phyloP scores from a whole-genome alignment of 2,329 filamentous ascomycete genomes.

The Ophiostoma ips region DNA sequence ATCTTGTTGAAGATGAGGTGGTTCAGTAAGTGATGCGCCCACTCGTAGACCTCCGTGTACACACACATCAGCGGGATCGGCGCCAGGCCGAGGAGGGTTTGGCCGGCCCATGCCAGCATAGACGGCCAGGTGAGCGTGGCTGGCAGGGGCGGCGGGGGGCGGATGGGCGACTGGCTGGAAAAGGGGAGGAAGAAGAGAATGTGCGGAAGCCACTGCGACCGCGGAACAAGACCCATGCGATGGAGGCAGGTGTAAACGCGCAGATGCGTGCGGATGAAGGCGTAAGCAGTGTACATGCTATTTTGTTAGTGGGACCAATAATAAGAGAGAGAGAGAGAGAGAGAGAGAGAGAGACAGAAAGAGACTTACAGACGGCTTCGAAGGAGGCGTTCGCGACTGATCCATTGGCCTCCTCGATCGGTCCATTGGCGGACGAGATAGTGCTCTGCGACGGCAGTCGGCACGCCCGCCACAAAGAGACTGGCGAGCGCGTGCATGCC shows the following conservation, averaged over 20 bases:
- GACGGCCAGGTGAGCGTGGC: constrained; percentile 24
- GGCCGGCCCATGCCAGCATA: constrained; percentile 30
- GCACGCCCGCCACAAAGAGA: constrained; percentile 26
- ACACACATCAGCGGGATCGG: constrained; percentile 35
- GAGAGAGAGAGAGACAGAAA: neutral
- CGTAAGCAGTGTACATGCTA: constrained; percentile 11
- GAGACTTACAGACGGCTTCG: neutral
- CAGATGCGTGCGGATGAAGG: constrained; percentile 33
- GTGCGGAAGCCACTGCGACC: constrained; percentile 28
- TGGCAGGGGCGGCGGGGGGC: constrained; percentile 30
- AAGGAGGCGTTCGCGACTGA: neutral
- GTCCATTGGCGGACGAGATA: neutral
- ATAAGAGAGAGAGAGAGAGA: neutral
- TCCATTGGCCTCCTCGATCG: neutral
- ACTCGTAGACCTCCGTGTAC: constrained; percentile 25
- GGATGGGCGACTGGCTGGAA: constrained; percentile 32
- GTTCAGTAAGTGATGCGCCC: constrained; percentile 25
- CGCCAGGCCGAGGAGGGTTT: constrained; percentile 27
- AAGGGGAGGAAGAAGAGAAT: constrained; percentile 42
- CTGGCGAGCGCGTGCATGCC: constrained; percentile 20
- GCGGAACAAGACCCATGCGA: constrained; percentile 32
- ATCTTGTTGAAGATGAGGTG: constrained; percentile 25
- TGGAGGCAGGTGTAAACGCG: constrained; percentile 40
- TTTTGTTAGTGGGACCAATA: neutral
- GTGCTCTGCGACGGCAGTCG: constrained; percentile 9